Conservation (phyloP, 345 rosid species). For the Iberis pinnata region DNA sequence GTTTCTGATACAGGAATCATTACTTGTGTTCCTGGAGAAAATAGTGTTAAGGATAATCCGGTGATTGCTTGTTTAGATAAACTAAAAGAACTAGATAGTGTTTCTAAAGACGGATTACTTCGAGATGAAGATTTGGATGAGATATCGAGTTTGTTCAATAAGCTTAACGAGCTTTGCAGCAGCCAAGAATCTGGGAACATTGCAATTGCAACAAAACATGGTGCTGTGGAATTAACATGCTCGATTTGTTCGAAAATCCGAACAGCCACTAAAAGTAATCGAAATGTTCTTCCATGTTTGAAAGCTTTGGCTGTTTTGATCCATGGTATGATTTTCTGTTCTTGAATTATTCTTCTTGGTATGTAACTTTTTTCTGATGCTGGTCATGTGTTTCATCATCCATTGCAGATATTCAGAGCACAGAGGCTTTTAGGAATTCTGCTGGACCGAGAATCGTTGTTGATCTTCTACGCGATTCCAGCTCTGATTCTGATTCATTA, state of each 20-base stretch:
- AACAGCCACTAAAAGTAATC: constrained; percentile 1
- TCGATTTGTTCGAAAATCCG: constrained; percentile 52
- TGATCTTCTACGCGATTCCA: constrained; percentile 39
- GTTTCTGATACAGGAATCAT: constrained; percentile 48
- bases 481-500: constrained; percentile 40
- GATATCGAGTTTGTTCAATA: constrained; percentile 38
- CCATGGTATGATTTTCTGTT: constrained; percentile 40
- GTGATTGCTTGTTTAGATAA: constrained; percentile 54
- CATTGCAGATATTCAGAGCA: constrained; percentile 57
- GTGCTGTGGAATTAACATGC: constrained; percentile 59
- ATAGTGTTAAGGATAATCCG: constrained; percentile 50
- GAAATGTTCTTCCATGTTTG: constrained; percentile 45
- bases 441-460: constrained; percentile 56
- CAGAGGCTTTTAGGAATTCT: constrained; percentile 49
- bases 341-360: background rate
- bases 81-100: constrained; percentile 37
- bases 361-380: background rate
- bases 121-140: constrained; percentile 36
- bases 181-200: constrained; percentile 46
- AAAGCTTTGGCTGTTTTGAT: constrained; percentile 50
- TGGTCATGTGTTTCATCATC: constrained; percentile 3
- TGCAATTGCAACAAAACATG: constrained; percentile 57
- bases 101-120: constrained; percentile 16
- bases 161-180: constrained; percentile 39
- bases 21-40: constrained; percentile 65